Percentiles rank a stretch among this genome's conserved stretches.
phyloP scores from a whole-genome alignment of 352 stramenopile genomes.

The Globisporangium paroecandrum region DNA sequence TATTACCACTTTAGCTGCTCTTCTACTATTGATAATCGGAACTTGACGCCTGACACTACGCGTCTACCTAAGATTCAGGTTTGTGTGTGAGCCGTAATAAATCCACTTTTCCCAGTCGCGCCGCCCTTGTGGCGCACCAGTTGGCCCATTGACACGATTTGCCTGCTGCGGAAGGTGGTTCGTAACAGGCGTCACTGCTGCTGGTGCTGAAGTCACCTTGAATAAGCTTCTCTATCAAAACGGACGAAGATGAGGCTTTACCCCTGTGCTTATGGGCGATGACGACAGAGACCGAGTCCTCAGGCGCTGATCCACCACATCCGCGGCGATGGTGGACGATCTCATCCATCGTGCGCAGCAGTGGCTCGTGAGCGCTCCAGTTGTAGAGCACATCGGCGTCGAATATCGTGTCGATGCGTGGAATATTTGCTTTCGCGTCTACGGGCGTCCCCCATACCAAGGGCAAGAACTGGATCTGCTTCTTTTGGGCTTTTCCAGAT shows the following conservation, averaged over 20 bases:
- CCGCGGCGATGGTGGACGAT: not conserved
- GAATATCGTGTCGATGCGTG: slow-evolving; percentile 28
- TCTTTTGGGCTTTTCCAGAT: not conserved
- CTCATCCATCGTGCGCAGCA: slow-evolving; percentile 35
- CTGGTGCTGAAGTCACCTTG: not conserved
- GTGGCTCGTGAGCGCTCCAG: slow-evolving; percentile 43
- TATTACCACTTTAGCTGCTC: not conserved
- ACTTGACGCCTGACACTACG: not conserved
- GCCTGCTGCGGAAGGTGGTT: not conserved
- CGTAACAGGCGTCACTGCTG: not conserved
- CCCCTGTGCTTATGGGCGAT: slow-evolving; percentile 59
- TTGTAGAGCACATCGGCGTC: slow-evolving; percentile 64
- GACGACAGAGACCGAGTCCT: slow-evolving; percentile 18
- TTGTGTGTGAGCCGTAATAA: slow-evolving; percentile 24
- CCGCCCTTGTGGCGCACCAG: slow-evolving; percentile 24
- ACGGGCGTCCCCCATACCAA: slow-evolving; percentile 34
- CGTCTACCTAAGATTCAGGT: not conserved
- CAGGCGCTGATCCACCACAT: not conserved
- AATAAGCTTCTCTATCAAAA: slow-evolving; percentile 27
- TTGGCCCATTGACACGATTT: slow-evolving; percentile 24
- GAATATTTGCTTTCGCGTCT: not conserved
- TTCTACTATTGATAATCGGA: not conserved
- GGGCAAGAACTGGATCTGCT: slow-evolving; percentile 11
- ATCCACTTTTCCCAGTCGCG: slow-evolving; percentile 20
- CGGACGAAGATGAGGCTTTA: slow-evolving; percentile 16